phyloP scores from a whole-genome alignment of 1,284 basidiomycete species.

The Rhodotorula sp. region DNA sequence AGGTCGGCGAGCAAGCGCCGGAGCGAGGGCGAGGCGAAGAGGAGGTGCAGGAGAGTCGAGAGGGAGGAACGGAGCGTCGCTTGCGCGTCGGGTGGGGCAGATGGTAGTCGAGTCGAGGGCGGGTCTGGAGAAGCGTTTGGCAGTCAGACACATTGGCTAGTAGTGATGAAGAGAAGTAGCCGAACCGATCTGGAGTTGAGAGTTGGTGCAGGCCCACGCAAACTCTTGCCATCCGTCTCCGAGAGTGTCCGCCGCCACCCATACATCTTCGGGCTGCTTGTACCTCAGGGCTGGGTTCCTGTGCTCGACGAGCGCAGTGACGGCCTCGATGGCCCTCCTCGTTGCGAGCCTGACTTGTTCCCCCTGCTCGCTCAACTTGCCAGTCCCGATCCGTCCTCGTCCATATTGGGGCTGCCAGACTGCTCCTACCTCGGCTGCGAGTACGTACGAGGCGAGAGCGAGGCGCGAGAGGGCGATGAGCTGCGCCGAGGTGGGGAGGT shows the following conservation, averaged over 20 bases:
- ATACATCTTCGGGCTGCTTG: background rate
- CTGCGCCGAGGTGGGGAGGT: constrained; percentile 18
- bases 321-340: constrained; percentile 5
- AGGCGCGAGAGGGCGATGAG: background rate
- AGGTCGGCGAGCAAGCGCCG: constrained; percentile 20
- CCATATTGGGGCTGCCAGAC: constrained; percentile 2
- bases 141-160: too few species aligned
- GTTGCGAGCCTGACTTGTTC: constrained; percentile 7
- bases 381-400: constrained; percentile 5
- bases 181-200: constrained; percentile 7
- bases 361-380: constrained; percentile 6
- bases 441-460: background rate
- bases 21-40: constrained; percentile 19
- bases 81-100: background rate
- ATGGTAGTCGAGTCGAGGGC: background rate
- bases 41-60: constrained; percentile 14
- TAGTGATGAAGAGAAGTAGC: too few species aligned
- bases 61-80: constrained; percentile 1
- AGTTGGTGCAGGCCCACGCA: background rate
- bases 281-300: constrained; percentile 12
- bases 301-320: constrained; percentile 8
- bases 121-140: background rate
- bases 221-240: constrained; percentile 31
- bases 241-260: background rate
- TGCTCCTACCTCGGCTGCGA: background rate